phyloP scores from a whole-genome alignment of 257 asterid species.

The Paraleonurus japonicus region DNA sequence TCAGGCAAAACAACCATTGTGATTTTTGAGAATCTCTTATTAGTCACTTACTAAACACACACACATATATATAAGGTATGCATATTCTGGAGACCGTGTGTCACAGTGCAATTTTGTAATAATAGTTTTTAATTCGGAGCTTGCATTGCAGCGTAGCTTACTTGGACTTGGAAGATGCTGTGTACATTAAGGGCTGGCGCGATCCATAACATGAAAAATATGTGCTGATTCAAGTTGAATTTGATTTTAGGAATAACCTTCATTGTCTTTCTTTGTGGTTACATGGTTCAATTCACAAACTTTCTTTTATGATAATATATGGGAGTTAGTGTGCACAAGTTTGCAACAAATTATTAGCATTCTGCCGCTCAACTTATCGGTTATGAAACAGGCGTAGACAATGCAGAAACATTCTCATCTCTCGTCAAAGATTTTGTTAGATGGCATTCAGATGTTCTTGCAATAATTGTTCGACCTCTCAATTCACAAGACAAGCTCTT shows the following conservation, averaged over 20 bases:
- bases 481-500: neutral
- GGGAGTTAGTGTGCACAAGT: neutral
- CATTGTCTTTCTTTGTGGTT: neutral
- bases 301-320: neutral
- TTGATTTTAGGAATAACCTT: neutral
- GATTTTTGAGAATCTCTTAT: neutral
- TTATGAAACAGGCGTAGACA: neutral
- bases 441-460: too few relatives aligned
- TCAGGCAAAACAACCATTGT: neutral
- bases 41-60: neutral
- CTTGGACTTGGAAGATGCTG: neutral
- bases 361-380: neutral
- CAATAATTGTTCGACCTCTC: too few relatives aligned
- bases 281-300: neutral
- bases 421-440: neutral
- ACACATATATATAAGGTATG: neutral
- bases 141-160: neutral
- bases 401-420: neutral
- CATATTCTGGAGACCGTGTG: neutral
- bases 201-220: neutral
- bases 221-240: neutral
- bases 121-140: neutral
- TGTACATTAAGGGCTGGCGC: neutral
- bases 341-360: neutral
- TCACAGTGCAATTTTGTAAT: neutral